Conservation (phyloP, 495 filamentous ascomycete genomes). For the Aspergillus diversus region DNA sequence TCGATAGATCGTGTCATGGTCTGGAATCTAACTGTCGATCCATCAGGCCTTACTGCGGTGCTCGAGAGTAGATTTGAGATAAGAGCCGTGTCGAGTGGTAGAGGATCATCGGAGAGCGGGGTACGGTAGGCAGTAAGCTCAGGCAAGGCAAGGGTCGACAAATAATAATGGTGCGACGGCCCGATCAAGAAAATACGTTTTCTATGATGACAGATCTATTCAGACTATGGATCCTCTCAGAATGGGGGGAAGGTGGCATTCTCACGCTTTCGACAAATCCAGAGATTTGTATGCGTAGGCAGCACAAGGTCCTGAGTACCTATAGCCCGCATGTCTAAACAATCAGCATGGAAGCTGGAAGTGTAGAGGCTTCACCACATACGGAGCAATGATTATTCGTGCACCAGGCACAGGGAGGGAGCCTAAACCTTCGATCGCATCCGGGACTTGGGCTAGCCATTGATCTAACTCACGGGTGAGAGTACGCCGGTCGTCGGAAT, state of each 20-base stretch:
- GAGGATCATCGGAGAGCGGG: slow-evolving; percentile 76
- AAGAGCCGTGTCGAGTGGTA: slow-evolving; percentile 70
- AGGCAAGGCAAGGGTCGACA: slow-evolving; percentile 77
- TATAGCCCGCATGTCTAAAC: slow-evolving; percentile 88
- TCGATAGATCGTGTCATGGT: slow-evolving; percentile 72
- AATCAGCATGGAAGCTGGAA: slow-evolving; percentile 21
- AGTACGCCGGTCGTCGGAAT: slow-evolving; percentile 59
- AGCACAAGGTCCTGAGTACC: slow-evolving; percentile 91
- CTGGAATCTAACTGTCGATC: slow-evolving; percentile 60
- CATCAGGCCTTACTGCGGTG: slow-evolving; percentile 34
- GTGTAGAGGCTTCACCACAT: slow-evolving; percentile 42
- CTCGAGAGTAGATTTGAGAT: slow-evolving; percentile 65
- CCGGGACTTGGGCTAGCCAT: slow-evolving; percentile 76
- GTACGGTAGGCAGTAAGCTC: slow-evolving; percentile 77
- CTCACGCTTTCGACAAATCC: slow-evolving; percentile 79
- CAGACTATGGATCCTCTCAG: neutral
- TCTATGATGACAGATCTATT: slow-evolving; percentile 39
- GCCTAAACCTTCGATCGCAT: slow-evolving; percentile 57
- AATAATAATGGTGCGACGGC: slow-evolving; percentile 86
- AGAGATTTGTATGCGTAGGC: slow-evolving; percentile 93
- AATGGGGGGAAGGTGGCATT: neutral
- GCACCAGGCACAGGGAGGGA: slow-evolving; percentile 74
- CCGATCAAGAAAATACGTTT: slow-evolving; percentile 94
- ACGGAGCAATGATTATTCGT: slow-evolving; percentile 94
- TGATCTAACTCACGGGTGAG: slow-evolving; percentile 75